Percentiles rank a stretch among this genome's conserved stretches.
Evolutionary conservation across 345 rosid species (phyloP).

Genomic region (Hevea brasiliensis): DNA sequence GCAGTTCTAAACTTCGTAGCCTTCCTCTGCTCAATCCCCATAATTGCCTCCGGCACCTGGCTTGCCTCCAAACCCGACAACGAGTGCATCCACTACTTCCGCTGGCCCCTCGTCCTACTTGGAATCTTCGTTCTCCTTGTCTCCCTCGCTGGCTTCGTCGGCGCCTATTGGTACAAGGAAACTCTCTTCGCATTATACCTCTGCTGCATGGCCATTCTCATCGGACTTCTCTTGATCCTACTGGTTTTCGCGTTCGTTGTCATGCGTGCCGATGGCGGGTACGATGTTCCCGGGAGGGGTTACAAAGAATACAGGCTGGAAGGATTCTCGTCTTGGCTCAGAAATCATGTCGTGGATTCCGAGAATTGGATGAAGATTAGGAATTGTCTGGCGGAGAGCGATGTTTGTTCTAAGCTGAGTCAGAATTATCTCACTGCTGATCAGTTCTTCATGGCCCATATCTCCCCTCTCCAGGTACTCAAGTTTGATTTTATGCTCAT

Average conservation of each 20-base stretch:
- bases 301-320: conserved; percentile 70
- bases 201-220: conserved; percentile 85
- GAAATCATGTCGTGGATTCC: conserved; percentile 54
- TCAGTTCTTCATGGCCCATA: conserved; percentile 58
- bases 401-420: conserved; percentile 59
- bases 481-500: background rate
- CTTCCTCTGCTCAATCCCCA: conserved; percentile 81
- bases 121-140: conserved; percentile 82
- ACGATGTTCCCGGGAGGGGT: conserved; percentile 57
- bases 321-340: conserved; percentile 72
- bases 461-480: conserved; percentile 82
- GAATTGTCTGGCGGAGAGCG: conserved; percentile 64
- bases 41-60: conserved; percentile 87
- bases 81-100: conserved; percentile 67
- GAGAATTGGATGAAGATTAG: conserved; percentile 66
- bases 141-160: conserved; percentile 78
- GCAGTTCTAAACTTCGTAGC: conserved; percentile 81
- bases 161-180: conserved; percentile 86
- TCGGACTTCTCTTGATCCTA: conserved; percentile 59
- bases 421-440: conserved; percentile 59
- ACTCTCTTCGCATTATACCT: conserved; percentile 81
- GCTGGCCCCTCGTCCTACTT: conserved; percentile 84
- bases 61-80: conserved; percentile 79
- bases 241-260: conserved; percentile 78
- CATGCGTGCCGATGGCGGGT: conserved; percentile 73